Evolutionary conservation across 1,284 basidiomycete species (phyloP), one percentile per base, ranked within the genome.

Genomic region (Trichosporon coremiiforme): DNA sequence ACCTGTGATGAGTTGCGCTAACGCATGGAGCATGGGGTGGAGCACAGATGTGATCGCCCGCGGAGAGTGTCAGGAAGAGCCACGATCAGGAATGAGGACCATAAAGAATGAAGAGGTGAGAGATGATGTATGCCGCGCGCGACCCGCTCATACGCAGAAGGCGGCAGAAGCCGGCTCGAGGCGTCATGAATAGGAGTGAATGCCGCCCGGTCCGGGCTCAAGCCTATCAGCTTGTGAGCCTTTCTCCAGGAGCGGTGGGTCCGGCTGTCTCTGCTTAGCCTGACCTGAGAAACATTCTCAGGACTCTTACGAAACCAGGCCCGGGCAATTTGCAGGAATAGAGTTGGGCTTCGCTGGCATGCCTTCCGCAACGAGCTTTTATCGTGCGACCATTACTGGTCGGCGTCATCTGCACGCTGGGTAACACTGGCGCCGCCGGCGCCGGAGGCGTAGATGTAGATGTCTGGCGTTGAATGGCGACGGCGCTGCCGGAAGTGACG

Each of bases 301-400:
- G 50, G 50, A 53, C 50, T 25, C 41, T 17, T n/a, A 20, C 20
- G 6, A 7, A 53, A 2, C 2, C 50, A 53, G 50, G 50, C 4
- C 50, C 50, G 50, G 50, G 50, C 50, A 53, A 53, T 53, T 53
- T 5, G n/a, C 4, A 53, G 50, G 50, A 53, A 25, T 53, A 53
- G 20, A 53, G 50, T 53, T 53, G 22, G 50, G 50, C 20, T 53
- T 25, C 20, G 50, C 50, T 17, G 20, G 15, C 50, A 53, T 53
- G 50, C 50, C 50, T 53, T 22, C 50, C 25, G 2, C 17, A 20
- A 17, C 12, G 36, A 38, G 20, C 45, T 47, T 47, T 17, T 47
- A 20, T 53, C 20, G 50, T 10, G 50, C 50, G 50, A 53, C 50
- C 50, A 35, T 35, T 10, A 35, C 33, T 35, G 33, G 33, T n/a